A percentile compares a stretch with the other conserved stretches of the same genome.
phyloP scores from a whole-genome alignment of 208 protist genomes.

The Crithidia mellificae region DNA sequence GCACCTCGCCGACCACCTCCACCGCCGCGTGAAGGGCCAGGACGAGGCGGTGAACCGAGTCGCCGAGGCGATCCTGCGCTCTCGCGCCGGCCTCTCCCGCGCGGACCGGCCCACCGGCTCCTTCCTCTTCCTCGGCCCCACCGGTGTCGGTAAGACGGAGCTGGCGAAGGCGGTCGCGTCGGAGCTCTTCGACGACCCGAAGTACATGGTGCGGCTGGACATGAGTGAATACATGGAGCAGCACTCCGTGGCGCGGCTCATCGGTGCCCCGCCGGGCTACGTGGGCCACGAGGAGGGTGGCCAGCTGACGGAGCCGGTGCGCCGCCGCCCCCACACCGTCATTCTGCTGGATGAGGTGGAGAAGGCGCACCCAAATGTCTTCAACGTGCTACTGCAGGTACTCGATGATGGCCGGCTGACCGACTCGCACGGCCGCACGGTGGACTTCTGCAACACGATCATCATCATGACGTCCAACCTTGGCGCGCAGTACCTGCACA shows the following conservation, averaged over 20 bases:
- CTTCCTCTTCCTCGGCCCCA: constrained; percentile 97
- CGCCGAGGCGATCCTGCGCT: constrained; percentile 95
- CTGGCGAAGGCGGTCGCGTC: constrained; percentile 95
- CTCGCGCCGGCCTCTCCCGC: constrained; percentile 91
- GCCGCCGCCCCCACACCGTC: constrained; percentile 97
- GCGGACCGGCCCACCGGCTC: constrained; percentile 92
- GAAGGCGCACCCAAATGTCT: constrained; percentile 98
- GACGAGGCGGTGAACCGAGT: constrained; percentile 95
- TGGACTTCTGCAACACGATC: constrained; percentile 98
- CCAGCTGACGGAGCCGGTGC: constrained; percentile 98
- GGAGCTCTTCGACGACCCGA: constrained; percentile 97
- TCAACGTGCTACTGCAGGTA: constrained; percentile 98
- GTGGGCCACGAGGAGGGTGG: constrained; percentile 99
- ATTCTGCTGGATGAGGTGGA: constrained; percentile 99
- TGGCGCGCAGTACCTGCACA: constrained; percentile 82
- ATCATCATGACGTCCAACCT: constrained; percentile 98
- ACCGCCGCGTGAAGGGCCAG: constrained; percentile 96
- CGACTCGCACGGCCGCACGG: constrained; percentile 95
- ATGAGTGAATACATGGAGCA: constrained; percentile 99
- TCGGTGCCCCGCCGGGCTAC: constrained; percentile 98
- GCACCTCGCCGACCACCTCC: constrained; percentile 85
- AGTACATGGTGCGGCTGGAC: constrained; percentile 97
- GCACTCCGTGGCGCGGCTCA: constrained; percentile 95
- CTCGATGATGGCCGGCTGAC: constrained; percentile 98
- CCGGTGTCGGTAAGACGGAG: constrained; percentile 97